Percentiles rank a stretch among this genome's conserved stretches.
phyloP scores from a whole-genome alignment of 108 stramenopile species.

The Nitzschia inconspicua region DNA sequence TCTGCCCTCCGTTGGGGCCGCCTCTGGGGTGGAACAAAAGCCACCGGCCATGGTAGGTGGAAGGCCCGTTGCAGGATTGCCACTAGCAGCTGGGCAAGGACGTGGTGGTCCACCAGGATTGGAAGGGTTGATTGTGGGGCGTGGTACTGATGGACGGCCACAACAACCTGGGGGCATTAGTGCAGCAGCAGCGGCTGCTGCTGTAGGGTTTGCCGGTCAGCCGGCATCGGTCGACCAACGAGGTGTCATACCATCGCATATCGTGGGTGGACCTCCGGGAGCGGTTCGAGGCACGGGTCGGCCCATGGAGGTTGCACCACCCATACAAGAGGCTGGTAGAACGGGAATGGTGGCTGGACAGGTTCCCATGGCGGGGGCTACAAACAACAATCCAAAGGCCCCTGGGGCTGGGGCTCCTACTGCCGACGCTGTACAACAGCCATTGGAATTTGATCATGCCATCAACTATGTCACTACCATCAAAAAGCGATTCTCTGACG shows the following conservation, averaged over 20 bases:
- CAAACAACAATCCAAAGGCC: background rate
- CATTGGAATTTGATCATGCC: constrained; percentile 97
- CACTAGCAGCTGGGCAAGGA: background rate
- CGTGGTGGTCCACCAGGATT: constrained; percentile 1
- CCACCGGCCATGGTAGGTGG: constrained; percentile 17
- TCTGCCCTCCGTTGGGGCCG: constrained; percentile 16
- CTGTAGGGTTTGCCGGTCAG: background rate
- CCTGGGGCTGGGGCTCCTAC: background rate
- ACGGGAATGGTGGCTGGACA: background rate
- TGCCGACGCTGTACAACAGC: constrained; percentile 23
- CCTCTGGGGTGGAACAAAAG: constrained; percentile 19
- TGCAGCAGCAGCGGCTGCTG: constrained; percentile 8
- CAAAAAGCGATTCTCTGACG: constrained; percentile 91
- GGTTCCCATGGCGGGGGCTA: background rate
- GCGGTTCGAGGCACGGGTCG: background rate
- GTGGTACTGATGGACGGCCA: constrained; percentile 2
- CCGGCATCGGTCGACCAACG: background rate
- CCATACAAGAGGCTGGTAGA: background rate
- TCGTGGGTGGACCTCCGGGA: background rate
- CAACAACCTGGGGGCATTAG: no score
- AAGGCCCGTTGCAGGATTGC: background rate
- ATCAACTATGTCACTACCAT: constrained; percentile 98
- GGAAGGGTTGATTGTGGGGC: constrained; percentile 6
- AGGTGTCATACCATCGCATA: background rate
- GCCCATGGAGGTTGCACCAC: background rate